phyloP scores from a whole-genome alignment of 2,329 filamentous ascomycete genomes.

The Plectosphaerella plurivora region DNA sequence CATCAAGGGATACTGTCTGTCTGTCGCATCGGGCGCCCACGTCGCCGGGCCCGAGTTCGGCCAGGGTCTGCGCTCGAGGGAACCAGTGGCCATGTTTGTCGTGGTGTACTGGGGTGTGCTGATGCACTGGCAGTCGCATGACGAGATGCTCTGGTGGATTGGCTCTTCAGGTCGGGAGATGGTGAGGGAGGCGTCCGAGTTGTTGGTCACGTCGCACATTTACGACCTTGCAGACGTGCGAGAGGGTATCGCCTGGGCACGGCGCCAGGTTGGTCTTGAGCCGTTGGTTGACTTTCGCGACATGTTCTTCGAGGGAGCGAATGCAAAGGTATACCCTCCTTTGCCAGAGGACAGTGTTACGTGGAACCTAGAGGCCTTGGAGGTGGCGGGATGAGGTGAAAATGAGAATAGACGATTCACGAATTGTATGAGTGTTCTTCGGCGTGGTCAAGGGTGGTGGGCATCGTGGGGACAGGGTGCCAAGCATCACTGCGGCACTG shows the following conservation, averaged over 20 bases:
- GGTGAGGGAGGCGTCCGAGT: neutral
- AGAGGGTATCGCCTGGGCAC: conserved; percentile 2
- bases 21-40: conserved; percentile 20
- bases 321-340: too few relatives aligned
- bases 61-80: conserved; percentile 19
- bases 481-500: too few relatives aligned
- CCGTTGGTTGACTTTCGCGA: neutral
- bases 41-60: conserved; percentile 23
- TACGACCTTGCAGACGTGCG: neutral
- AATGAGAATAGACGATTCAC: too few relatives aligned
- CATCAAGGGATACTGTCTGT: conserved; percentile 23
- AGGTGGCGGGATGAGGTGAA: too few relatives aligned
- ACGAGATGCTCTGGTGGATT: neutral
- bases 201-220: neutral
- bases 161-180: neutral
- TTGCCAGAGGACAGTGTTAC: too few relatives aligned
- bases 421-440: too few relatives aligned
- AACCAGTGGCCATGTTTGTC: conserved; percentile 30
- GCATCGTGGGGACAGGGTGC: too few relatives aligned
- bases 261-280: conserved; percentile 1
- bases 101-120: conserved; percentile 32
- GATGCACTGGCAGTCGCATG: conserved; percentile 12
- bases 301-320: too few relatives aligned
- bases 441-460: too few relatives aligned
- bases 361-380: too few relatives aligned